Base-by-base conservation (phyloP, 176 grass and related monocot genomes). In the Neostapfia colusana region DNA sequence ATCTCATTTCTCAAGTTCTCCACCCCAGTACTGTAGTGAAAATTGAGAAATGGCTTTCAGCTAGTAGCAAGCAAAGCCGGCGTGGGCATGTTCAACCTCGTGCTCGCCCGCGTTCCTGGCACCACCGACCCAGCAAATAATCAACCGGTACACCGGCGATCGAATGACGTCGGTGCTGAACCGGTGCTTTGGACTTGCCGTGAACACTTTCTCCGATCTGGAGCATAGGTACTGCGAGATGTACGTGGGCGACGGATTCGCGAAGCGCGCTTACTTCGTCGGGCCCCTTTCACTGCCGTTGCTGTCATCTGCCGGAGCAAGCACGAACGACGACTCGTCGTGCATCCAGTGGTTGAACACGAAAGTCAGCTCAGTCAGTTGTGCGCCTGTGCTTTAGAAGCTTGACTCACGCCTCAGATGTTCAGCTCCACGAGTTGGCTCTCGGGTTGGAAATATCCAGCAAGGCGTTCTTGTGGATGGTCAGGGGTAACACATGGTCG, bases 301-400 rank as follows among this genome's bases (percentile, higher is more conserved):
- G 9, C 42, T 27, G 1, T 0, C 43, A 15, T 15, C 28, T 2
- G 56, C n/a, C 3, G 2, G 15, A 21, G 16, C 25, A 0, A 7
- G 5, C 26, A 15, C 31, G 28, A 53, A 9, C 5, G 17, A 49
- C 3, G 46, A 12, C 16, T 75, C 71, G 3, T 14, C 5, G 1
- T 86, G 79, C 43, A 36, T 90, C 38, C 0, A 5, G 0, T 90
- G 83, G 88, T 67, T 90, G 0, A 63, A 75, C 58, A 53, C 23
- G 5, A n/a, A 86, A 62, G 39, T 56, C 76, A 0, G 15, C 6
- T 3, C 16, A 17, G 4, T 83, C 83, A 2, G 79, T 86, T 14
- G 78, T 86, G 6, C 83, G 64, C 46, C 0, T 86, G 1, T 90
- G 88, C 83, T 86, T 90, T 3, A 79, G 88, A 0, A 90, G 74